Conservation (phyloP, 768 basidiomycete species). For the Boletus sp. region DNA sequence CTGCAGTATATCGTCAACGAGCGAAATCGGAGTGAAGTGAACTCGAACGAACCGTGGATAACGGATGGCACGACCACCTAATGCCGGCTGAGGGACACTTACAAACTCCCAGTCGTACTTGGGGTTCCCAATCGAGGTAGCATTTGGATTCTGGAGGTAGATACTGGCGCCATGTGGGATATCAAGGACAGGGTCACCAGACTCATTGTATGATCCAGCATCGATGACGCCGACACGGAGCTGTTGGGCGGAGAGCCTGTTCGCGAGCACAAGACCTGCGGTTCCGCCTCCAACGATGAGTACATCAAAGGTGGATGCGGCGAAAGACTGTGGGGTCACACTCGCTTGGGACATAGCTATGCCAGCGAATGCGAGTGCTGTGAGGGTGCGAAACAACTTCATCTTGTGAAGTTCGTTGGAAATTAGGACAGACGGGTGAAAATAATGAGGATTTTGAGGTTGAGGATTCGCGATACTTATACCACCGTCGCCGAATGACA, state of each 20-base stretch:
- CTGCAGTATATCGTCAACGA: not conserved
- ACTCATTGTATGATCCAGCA: not conserved
- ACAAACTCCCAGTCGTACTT: not conserved
- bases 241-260: not conserved
- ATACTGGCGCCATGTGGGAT: not conserved
- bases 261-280: not conserved
- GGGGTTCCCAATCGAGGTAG: not conserved
- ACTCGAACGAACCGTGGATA: not conserved
- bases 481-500: not conserved
- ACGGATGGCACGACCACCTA: not conserved
- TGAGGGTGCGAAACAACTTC: not conserved
- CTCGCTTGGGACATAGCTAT: not conserved
- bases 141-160: not conserved
- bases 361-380: not conserved
- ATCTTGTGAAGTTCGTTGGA: not conserved
- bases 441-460: too few species aligned
- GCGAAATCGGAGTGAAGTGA: not conserved
- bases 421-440: not conserved
- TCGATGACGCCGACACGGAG: not conserved
- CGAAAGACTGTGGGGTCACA: not conserved
- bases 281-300: not conserved
- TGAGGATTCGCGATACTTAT: not conserved
- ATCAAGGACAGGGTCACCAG: not conserved
- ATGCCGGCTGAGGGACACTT: not conserved
- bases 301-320: not conserved